These are phyloP conservation scores for Cryptosporidium muris DNA, from an alignment of 169 alveolate species.

Conservation along the genomic window DNA sequence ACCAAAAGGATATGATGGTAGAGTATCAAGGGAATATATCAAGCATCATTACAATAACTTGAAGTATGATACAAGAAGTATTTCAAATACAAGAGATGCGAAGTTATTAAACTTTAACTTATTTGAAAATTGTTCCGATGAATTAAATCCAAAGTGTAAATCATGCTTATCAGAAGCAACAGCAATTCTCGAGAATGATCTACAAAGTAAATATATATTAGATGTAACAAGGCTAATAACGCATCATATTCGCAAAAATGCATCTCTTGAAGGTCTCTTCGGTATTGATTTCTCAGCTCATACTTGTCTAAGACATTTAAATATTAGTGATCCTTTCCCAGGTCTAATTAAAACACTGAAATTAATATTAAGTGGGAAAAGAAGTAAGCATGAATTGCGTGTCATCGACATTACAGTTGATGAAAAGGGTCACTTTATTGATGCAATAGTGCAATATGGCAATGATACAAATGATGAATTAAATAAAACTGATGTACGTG, in stretches of 20 bases:
- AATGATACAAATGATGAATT: constrained; percentile 61
- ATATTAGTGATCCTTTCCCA: constrained; percentile 71
- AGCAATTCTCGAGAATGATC: constrained; percentile 41
- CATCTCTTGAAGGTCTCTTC: constrained; percentile 56
- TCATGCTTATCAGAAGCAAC: constrained; percentile 16
- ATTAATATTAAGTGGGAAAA: constrained; percentile 58
- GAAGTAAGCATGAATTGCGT: constrained; percentile 66
- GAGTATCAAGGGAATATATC: constrained; percentile 64
- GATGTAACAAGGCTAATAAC: constrained; percentile 65
- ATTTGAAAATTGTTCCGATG: constrained; percentile 5
- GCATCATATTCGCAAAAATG: constrained; percentile 63
- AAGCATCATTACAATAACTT: constrained; percentile 54
- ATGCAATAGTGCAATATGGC: constrained; percentile 64
- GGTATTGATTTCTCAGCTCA: constrained; percentile 68
- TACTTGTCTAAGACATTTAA: constrained; percentile 63
- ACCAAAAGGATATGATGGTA: constrained; percentile 71
- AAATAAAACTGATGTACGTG: constrained; percentile 65
- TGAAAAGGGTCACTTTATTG: constrained; percentile 69
- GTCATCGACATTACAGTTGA: constrained; percentile 55
- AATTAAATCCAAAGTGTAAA: background rate
- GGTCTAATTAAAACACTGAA: constrained; percentile 58
- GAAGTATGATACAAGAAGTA: constrained; percentile 62
- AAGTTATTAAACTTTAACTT: constrained; percentile 35
- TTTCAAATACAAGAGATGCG: constrained; percentile 62
- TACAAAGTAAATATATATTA: constrained; percentile 56